Evolutionary conservation across 805 yeast genomes (phyloP).

Genomic region (Myxozyma lipomycoides): DNA sequence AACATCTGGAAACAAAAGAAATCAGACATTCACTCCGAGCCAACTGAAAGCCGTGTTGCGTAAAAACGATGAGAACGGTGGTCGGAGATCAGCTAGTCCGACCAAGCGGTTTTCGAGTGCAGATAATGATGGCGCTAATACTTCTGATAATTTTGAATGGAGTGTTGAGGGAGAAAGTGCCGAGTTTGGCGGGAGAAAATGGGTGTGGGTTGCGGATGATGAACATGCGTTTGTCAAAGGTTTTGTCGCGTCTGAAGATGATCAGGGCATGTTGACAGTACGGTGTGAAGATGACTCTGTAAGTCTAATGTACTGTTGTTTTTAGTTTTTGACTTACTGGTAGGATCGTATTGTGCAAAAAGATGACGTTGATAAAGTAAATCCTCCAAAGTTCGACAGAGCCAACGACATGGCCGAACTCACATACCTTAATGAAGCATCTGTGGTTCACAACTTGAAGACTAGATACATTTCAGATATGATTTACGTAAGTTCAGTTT

Average conservation of each 20-base stretch:
- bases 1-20: conserved; percentile 7
- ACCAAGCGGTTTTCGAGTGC: neutral
- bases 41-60: conserved; percentile 11
- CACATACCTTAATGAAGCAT: conserved; percentile 90
- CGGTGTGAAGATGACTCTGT: conserved; percentile 42
- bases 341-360: conserved; percentile 44
- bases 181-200: conserved; percentile 46
- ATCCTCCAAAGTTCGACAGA: conserved; percentile 85
- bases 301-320: conserved; percentile 16
- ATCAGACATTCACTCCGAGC: conserved; percentile 24
- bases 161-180: conserved; percentile 15
- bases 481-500: conserved; percentile 42
- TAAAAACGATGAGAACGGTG: conserved; percentile 3
- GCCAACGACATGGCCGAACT: conserved; percentile 94
- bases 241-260: conserved; percentile 43
- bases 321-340: conserved; percentile 25
- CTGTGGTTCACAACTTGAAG: conserved; percentile 81
- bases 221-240: conserved; percentile 58
- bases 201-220: conserved; percentile 78
- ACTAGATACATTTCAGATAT: conserved; percentile 70
- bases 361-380: conserved; percentile 57
- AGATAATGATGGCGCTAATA: neutral
- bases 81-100: neutral
- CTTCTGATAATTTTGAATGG: conserved; percentile 1
- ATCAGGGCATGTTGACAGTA: conserved; percentile 41